These are phyloP conservation scores for Phylloboletellus chloephorus DNA, from an alignment of 1,284 basidiomycete species.

Conservation along the genomic window DNA sequence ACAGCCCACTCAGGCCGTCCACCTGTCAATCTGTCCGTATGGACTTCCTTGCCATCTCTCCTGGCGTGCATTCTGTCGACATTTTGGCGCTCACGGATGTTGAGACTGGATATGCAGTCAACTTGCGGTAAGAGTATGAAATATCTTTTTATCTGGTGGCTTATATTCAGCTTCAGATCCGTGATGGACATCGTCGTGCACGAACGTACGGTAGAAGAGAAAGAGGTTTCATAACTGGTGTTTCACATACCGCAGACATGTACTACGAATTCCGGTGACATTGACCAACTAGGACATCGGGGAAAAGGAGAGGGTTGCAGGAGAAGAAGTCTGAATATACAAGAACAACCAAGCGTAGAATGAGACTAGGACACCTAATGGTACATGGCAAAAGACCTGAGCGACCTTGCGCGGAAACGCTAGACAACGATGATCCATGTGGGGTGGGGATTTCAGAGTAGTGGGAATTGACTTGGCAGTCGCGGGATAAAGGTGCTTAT, in stretches of 20 bases:
- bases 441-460: background rate
- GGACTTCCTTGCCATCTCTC: constrained; percentile 74
- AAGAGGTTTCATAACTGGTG: constrained; percentile 13
- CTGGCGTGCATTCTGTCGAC: constrained; percentile 77
- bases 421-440: constrained; percentile 6
- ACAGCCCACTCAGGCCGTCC: constrained; percentile 70
- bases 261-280: constrained; percentile 6
- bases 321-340: constrained; percentile 23
- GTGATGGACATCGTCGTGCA: constrained; percentile 66
- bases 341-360: constrained; percentile 19
- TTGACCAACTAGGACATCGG: constrained; percentile 1
- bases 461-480: background rate
- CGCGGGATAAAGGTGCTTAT: constrained; percentile 33
- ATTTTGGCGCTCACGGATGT: constrained; percentile 68
- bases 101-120: constrained; percentile 66
- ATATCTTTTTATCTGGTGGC: background rate
- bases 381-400: constrained; percentile 22
- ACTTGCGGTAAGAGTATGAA: constrained; percentile 52
- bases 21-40: constrained; percentile 85
- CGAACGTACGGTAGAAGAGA: constrained; percentile 32
- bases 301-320: constrained; percentile 9
- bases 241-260: constrained; percentile 13
- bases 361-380: constrained; percentile 14
- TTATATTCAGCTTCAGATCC: constrained; percentile 38
- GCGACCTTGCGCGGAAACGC: constrained; percentile 6